Base-by-base conservation (phyloP, 108 stramenopile genomes). In the Phaeodactylum tricornutum region DNA sequence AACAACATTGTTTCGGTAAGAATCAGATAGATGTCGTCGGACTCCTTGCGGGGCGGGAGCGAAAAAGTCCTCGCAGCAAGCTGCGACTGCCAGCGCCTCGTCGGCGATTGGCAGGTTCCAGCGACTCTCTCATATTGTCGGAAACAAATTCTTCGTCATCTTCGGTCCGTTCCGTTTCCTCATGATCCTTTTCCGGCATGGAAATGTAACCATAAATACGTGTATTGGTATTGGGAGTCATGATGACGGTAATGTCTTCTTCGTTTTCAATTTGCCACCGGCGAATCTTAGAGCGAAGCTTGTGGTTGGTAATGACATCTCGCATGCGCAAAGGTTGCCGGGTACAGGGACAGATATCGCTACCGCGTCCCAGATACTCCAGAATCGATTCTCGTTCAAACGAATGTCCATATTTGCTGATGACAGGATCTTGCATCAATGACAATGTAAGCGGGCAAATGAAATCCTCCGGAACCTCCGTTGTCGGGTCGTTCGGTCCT, bases 381-480 rank as follows among this genome's bases (percentile, higher is more conserved):
- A 63, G 31, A 29, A 72, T 66, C 36, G 65, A 64, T 33, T 47
- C 27, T 8, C 71, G 64, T 39, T 72, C 71, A 36, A 58, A 72
- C 37, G 29, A 57, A 20, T 47, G 42, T 21, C 71, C 71, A 12
- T 47, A 31, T 25, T 46, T 36, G 22, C 31, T 41, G 50, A 72
- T 51, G 19, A 72, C 21, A 8, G 71, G 71, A 30, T 66, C 61
- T 20, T 51, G 23, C 53, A 57, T 55, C 24, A 72, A n/a, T 49
- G 66, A 60, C 26, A 61, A 32, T 5, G 71, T 72, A 15, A 72
- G 26, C 8, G 64, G 64, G 34, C 71, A 72, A 15, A 66, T 40
- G 37, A 66, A 72, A 14, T 53, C 50, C 9, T 46, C 43, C 14
- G 67, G 67, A 48, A 41, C 14, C 39, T 11, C 14, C 9, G 14